A percentile compares a stretch with the other conserved stretches of the same genome.
Conservation (phyloP, 2,329 filamentous ascomycete species). For the Tolypocladium guangdongense region DNA sequence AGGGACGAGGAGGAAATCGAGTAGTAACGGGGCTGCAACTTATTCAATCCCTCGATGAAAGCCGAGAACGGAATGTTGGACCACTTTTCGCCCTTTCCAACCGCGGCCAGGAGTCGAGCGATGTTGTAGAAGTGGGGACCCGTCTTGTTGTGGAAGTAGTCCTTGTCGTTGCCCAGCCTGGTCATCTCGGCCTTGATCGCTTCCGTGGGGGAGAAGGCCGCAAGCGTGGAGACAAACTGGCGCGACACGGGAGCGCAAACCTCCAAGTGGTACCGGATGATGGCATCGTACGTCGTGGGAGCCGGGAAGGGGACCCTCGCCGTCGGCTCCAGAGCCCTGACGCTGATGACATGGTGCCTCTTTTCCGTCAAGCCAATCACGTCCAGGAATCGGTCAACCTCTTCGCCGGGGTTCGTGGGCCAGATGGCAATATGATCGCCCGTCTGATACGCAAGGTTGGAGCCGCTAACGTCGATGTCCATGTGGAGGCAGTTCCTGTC, state of each 20-base stretch:
- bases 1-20: slow-evolving; percentile 96
- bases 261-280: slow-evolving; percentile 91
- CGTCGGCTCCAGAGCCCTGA: slow-evolving; percentile 88
- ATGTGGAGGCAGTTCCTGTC: slow-evolving; percentile 93
- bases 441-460: slow-evolving; percentile 86
- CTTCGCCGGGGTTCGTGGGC: slow-evolving; percentile 88
- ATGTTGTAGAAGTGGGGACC: slow-evolving; percentile 79
- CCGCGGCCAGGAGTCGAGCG: slow-evolving; percentile 65
- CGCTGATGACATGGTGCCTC: slow-evolving; percentile 68
- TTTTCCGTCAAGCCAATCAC: slow-evolving; percentile 68
- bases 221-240: slow-evolving; percentile 81
- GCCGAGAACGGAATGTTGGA: slow-evolving; percentile 82
- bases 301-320: slow-evolving; percentile 97
- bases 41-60: slow-evolving; percentile 85
- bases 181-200: slow-evolving; percentile 76
- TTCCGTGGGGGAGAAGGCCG: slow-evolving; percentile 82
- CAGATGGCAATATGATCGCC: slow-evolving; percentile 96
- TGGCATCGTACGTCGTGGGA: slow-evolving; percentile 91
- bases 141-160: slow-evolving; percentile 86
- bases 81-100: slow-evolving; percentile 69
- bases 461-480: slow-evolving; percentile 84
- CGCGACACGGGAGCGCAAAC: slow-evolving; percentile 91
- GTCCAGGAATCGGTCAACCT: slow-evolving; percentile 82
- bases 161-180: slow-evolving; percentile 84
- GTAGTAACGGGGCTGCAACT: slow-evolving; percentile 96